Evolutionary conservation across 441 rosid genomes (phyloP), one percentile per base, ranked within the genome.

Genomic region (Omphalea diandra): DNA sequence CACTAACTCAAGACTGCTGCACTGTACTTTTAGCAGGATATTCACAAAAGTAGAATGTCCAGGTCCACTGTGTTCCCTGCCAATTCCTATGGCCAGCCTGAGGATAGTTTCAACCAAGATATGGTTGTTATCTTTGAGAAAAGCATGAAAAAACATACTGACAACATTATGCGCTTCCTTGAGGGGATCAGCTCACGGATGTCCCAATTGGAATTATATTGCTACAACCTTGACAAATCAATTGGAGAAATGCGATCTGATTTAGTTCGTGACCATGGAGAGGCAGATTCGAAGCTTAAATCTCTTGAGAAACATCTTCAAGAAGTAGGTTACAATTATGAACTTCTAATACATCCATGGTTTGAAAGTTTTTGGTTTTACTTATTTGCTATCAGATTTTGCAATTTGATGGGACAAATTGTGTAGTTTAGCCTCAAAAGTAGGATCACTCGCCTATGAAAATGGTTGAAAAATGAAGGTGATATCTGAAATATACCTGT

Each of bases 111-210:
- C 71, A 73, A 68, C 76, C 88, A 76, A 38, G 98, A 94, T 56
- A 59, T 90, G 69, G 67, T 82, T 55, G 79, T 82, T 17, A 67
- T 81, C 26, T 86, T 94, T 35, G 98, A 94, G 69, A 85, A 74
- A 68, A 79, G 88, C 72, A 88, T 90, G 97, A 94, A 92, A 80
- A 87, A 84, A 57, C 87, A 92, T 57, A 62, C 86, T 0, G 99
- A 94, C 67, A 81, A 80, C 68, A 73, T 90, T 67, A 80, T 89
- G 90, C 94, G 94, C 17, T 92, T 90, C 80, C 97, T 92, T 2
- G 99, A 92, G 79, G 98, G 98, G 65, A 79, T 92, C 77, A 94
- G 98, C 80, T 94, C 98, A 3, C 88, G 98, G 40, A 80, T 91
- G 70, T 91, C 98, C 0, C 96, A 94, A 75, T 77, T 94, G 72